A percentile compares a stretch with the other conserved stretches of the same genome.
These are phyloP conservation scores for Talaromyces liani DNA, from an alignment of 495 filamentous ascomycete genomes.

Conservation along the genomic window DNA sequence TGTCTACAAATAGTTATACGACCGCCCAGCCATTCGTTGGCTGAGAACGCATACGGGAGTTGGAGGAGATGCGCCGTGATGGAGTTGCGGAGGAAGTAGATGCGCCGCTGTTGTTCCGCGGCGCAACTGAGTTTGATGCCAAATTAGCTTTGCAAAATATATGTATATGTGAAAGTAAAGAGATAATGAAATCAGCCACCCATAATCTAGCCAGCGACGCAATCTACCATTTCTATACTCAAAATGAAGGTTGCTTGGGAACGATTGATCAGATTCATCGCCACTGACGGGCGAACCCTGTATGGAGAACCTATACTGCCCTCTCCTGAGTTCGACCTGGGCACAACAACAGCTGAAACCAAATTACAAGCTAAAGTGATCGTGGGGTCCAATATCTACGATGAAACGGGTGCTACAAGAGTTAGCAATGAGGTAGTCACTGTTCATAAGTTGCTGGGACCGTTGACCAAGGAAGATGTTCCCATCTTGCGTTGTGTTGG, in stretches of 20 bases:
- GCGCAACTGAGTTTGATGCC: slow-evolving; percentile 15
- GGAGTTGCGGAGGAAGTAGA: background rate
- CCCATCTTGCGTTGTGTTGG: slow-evolving; percentile 33
- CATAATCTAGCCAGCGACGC: background rate
- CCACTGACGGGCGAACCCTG: slow-evolving; percentile 33
- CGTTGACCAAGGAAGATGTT: slow-evolving; percentile 27
- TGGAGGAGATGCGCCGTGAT: background rate
- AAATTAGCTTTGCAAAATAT: background rate
- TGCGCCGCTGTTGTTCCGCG: background rate
- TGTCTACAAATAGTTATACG: background rate
- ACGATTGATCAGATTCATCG: slow-evolving; percentile 42
- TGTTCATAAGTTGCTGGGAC: slow-evolving; percentile 28
- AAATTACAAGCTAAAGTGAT: slow-evolving; percentile 32
- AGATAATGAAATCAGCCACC: background rate
- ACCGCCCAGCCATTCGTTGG: background rate
- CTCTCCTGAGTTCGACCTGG: slow-evolving; percentile 24
- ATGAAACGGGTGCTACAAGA: slow-evolving; percentile 22
- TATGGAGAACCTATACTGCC: slow-evolving; percentile 42
- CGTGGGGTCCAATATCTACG: slow-evolving; percentile 31
- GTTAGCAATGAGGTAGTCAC: slow-evolving; percentile 27
- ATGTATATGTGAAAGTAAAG: background rate
- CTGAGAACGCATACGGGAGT: background rate
- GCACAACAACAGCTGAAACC: slow-evolving; percentile 25
- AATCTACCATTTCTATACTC: background rate
- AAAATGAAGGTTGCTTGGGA: slow-evolving; percentile 22